These are phyloP conservation scores for Trametes hirsuta DNA, from an alignment of 1,284 basidiomycete species.

Conservation along the genomic window DNA sequence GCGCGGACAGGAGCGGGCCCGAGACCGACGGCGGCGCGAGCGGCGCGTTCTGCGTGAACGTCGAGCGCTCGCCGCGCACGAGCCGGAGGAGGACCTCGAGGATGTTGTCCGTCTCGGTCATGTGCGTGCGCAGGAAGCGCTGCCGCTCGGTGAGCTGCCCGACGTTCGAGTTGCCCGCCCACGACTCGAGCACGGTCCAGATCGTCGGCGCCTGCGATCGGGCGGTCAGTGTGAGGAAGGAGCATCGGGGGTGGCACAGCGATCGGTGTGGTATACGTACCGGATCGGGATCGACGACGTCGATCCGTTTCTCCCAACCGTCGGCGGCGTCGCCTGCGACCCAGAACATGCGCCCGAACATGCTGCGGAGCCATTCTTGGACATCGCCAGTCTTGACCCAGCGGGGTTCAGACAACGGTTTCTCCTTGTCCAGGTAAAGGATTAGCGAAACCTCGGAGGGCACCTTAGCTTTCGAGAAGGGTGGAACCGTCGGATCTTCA, in stretches of 20 bases:
- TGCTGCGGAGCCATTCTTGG: constrained; percentile 89
- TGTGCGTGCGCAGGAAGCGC: constrained; percentile 85
- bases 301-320: constrained; percentile 93
- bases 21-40: constrained; percentile 63
- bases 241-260: constrained; percentile 11
- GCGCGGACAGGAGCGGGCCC: constrained; percentile 68
- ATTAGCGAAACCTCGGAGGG: constrained; percentile 59
- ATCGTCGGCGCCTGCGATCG: constrained; percentile 82
- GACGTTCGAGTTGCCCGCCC: constrained; percentile 81
- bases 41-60: constrained; percentile 63
- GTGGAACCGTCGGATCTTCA: constrained; percentile 64
- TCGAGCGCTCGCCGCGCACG: constrained; percentile 85
- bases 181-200: constrained; percentile 84
- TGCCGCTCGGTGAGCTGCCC: constrained; percentile 79
- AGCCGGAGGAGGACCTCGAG: constrained; percentile 90
- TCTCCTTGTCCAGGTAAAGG: constrained; percentile 81
- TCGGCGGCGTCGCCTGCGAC: constrained; percentile 69
- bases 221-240: constrained; percentile 13
- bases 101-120: constrained; percentile 84
- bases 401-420: constrained; percentile 90
- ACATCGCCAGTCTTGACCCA: constrained; percentile 96
- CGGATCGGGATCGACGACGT: constrained; percentile 92
- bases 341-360: constrained; percentile 85
- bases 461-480: constrained; percentile 57
- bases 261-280: constrained; percentile 50